Evolutionary conservation across 179 eudicot species (phyloP).

Genomic region (Beta macrorhiza): DNA sequence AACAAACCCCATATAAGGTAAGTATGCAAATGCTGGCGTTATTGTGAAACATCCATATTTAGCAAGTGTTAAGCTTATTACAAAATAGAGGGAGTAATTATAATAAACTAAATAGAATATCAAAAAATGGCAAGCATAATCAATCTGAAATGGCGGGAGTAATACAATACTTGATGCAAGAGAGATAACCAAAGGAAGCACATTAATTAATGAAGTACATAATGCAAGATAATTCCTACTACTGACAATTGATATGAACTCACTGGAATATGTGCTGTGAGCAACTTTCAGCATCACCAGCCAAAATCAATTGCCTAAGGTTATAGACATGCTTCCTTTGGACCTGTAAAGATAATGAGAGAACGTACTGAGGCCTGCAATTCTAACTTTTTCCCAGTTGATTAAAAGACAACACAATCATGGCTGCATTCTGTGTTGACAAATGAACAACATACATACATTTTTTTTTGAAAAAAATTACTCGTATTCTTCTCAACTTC

Average conservation of each 20-base stretch:
- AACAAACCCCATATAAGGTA: too few relatives aligned
- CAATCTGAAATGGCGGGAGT: background rate
- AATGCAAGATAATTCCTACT: background rate
- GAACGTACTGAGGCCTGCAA: background rate
- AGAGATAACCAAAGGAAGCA: background rate
- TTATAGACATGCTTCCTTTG: slow-evolving; percentile 95
- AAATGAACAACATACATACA: background rate
- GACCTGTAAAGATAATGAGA: slow-evolving; percentile 52
- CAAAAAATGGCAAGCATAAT: background rate
- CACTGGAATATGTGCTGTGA: slow-evolving; percentile 80
- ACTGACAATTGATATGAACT: slow-evolving; percentile 29
- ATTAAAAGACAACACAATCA: slow-evolving; percentile 1
- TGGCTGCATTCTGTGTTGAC: slow-evolving; percentile 3
- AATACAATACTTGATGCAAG: slow-evolving; percentile 8
- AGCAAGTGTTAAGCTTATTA: background rate
- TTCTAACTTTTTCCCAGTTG: background rate
- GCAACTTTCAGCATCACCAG: slow-evolving; percentile 80
- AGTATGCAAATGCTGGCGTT: too few relatives aligned
- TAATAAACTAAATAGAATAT: background rate
- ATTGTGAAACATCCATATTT: too few relatives aligned
- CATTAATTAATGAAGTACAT: slow-evolving; percentile 1
- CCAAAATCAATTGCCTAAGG: slow-evolving; percentile 80
- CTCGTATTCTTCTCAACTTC: background rate
- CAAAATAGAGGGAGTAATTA: background rate
- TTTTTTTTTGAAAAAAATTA: background rate